phyloP scores from a whole-genome alignment of 495 filamentous ascomycete genomes.

The Trichoderma asperelloides region DNA sequence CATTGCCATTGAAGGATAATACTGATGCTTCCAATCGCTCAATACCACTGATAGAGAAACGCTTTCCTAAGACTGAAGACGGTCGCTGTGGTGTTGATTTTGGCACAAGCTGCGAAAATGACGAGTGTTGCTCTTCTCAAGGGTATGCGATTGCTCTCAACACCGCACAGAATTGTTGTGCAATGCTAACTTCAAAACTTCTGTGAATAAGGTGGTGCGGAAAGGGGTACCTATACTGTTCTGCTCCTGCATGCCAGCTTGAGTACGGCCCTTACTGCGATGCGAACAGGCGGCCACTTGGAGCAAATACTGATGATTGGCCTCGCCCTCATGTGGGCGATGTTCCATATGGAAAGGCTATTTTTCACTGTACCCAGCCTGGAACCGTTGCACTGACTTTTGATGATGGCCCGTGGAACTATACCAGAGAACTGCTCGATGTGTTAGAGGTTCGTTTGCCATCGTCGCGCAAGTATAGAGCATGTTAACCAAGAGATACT shows the following conservation, averaged over 20 bases:
- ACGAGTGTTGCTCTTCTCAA: constrained; percentile 55
- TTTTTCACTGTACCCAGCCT: constrained; percentile 55
- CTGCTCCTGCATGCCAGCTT: constrained; percentile 60
- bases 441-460: constrained; percentile 38
- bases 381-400: constrained; percentile 67
- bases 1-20: too few relatives aligned
- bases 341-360: constrained; percentile 50
- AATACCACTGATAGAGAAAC: not conserved
- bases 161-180: not conserved
- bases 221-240: constrained; percentile 50
- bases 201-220: constrained; percentile 47
- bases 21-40: too few relatives aligned
- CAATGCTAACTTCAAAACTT: not conserved
- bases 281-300: constrained; percentile 53
- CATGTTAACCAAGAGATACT: not conserved
- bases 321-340: constrained; percentile 49
- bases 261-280: constrained; percentile 60
- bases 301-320: constrained; percentile 50
- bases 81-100: constrained; percentile 28
- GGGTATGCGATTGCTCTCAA: constrained; percentile 33
- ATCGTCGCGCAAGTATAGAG: not conserved
- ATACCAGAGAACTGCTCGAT: constrained; percentile 61
- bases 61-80: constrained; percentile 11
- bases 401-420: constrained; percentile 68
- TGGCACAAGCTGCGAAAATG: constrained; percentile 41